Conservation (phyloP, 208 protist species). For the Acanthamoeba culbertsoni region DNA sequence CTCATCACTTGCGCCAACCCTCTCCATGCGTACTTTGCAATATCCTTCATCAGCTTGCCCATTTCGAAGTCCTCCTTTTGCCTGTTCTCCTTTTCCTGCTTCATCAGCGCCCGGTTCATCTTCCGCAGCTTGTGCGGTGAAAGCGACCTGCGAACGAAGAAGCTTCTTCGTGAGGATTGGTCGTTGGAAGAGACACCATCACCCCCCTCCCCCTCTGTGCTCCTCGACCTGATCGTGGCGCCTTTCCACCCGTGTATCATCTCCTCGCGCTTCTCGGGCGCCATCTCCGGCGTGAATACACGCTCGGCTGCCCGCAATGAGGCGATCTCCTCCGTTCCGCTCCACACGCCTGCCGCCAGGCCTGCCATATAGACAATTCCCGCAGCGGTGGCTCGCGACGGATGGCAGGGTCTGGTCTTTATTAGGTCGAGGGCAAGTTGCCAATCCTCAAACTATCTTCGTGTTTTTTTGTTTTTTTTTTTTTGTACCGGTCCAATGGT, state of each 20-base stretch:
- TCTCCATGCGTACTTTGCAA: not conserved
- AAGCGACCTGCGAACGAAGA: not conserved
- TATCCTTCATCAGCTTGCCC: not conserved
- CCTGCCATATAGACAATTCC: conserved; percentile 64
- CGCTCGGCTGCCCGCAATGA: not conserved
- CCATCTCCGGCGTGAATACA: conserved; percentile 53
- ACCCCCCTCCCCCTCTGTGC: not conserved
- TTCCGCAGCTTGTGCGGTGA: not conserved
- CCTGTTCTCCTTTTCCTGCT: not conserved
- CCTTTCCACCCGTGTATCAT: conserved; percentile 60
- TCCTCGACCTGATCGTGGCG: conserved; percentile 20
- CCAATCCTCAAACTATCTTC: too few species aligned
- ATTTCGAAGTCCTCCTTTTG: not conserved
- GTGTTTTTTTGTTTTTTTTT: too few species aligned
- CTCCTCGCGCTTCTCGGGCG: not conserved
- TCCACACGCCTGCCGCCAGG: conserved; percentile 59
- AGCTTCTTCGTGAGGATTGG: not conserved
- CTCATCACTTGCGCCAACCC: not conserved
- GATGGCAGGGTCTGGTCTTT: not conserved
- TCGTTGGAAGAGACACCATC: not conserved
- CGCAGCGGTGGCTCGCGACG: conserved; percentile 24
- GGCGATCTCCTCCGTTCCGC: conserved; percentile 51
- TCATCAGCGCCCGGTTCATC: not conserved
- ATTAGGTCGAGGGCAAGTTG: too few species aligned
- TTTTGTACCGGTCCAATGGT: conserved; percentile 31